These are phyloP conservation scores for Naematelia aurantialba DNA, from an alignment of 768 basidiomycete species.

Conservation along the genomic window DNA sequence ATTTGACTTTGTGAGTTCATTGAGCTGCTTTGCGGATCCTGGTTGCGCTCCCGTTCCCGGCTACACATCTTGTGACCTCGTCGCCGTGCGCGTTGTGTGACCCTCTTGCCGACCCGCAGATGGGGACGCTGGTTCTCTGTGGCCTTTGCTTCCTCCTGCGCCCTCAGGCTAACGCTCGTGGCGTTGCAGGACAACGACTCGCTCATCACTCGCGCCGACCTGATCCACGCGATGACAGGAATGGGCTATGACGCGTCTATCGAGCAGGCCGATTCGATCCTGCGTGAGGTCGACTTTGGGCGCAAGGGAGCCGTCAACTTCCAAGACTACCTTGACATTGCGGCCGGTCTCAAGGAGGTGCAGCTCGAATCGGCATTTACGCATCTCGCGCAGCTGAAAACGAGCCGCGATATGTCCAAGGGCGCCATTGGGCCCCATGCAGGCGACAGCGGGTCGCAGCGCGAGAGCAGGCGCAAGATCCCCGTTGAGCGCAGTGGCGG, in stretches of 20 bases:
- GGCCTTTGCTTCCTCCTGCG: constrained; percentile 43
- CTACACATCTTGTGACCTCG: background rate
- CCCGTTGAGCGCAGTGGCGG: constrained; percentile 61
- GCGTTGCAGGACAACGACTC: constrained; percentile 56
- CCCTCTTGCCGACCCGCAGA: too few species aligned
- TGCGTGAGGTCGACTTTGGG: constrained; percentile 51
- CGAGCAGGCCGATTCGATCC: constrained; percentile 46
- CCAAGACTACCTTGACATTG: constrained; percentile 78
- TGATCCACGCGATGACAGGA: constrained; percentile 70
- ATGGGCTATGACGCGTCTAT: constrained; percentile 60
- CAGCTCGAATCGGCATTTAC: constrained; percentile 50
- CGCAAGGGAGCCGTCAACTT: constrained; percentile 61
- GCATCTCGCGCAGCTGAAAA: constrained; percentile 44
- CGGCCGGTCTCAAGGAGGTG: constrained; percentile 53
- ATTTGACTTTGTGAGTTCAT: constrained; percentile 47
- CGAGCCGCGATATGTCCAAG: constrained; percentile 15
- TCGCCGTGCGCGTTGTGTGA: constrained; percentile 19
- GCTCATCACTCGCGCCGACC: constrained; percentile 61
- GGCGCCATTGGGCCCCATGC: constrained; percentile 55
- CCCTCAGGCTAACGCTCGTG: too few species aligned
- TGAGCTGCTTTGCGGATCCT: background rate
- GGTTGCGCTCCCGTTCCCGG: background rate
- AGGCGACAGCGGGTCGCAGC: constrained; percentile 36
- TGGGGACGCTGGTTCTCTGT: constrained; percentile 40
- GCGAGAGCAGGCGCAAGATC: constrained; percentile 54